Evolutionary conservation across 768 basidiomycete genomes (phyloP).

Genomic region (Coprinopsis sp.): DNA sequence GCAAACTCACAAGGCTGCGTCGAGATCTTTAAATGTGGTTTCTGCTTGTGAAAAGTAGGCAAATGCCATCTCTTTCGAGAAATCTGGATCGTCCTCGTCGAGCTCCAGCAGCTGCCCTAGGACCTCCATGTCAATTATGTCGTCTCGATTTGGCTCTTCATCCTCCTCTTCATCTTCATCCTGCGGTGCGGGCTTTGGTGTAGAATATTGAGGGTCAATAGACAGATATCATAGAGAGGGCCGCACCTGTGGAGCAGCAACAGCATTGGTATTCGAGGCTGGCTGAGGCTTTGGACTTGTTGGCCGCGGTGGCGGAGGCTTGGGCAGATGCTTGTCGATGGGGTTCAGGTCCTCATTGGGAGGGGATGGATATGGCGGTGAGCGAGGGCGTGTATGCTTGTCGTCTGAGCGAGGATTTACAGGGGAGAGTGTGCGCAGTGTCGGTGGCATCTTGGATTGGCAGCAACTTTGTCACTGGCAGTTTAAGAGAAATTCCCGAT

Average conservation of each 20-base stretch:
- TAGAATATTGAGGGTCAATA: background rate
- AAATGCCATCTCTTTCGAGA: slow-evolving; percentile 71
- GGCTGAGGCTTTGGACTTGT: background rate
- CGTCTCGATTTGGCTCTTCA: slow-evolving; percentile 11
- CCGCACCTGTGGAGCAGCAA: background rate
- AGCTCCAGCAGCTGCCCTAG: slow-evolving; percentile 89
- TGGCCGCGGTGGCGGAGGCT: background rate
- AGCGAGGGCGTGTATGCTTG: background rate
- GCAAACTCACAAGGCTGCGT: slow-evolving; percentile 65
- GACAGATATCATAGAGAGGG: background rate
- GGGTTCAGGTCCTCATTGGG: background rate
- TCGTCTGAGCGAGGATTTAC: background rate
- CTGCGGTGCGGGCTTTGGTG: background rate
- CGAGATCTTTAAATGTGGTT: slow-evolving; percentile 74
- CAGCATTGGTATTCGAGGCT: background rate
- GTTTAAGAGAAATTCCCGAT: too few species aligned
- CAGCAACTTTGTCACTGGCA: too few species aligned
- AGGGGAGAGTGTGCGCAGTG: slow-evolving; percentile 6
- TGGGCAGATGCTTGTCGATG: background rate
- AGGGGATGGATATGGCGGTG: background rate
- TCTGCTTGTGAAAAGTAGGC: slow-evolving; percentile 82
- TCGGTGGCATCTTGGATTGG: background rate
- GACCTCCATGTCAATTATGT: slow-evolving; percentile 70
- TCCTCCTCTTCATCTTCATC: slow-evolving; percentile 1
- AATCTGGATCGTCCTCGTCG: slow-evolving; percentile 66